Evolutionary conservation across 352 stramenopile species (phyloP), one percentile per base, ranked within the genome.

Genomic region (Pythium apleroticum): DNA sequence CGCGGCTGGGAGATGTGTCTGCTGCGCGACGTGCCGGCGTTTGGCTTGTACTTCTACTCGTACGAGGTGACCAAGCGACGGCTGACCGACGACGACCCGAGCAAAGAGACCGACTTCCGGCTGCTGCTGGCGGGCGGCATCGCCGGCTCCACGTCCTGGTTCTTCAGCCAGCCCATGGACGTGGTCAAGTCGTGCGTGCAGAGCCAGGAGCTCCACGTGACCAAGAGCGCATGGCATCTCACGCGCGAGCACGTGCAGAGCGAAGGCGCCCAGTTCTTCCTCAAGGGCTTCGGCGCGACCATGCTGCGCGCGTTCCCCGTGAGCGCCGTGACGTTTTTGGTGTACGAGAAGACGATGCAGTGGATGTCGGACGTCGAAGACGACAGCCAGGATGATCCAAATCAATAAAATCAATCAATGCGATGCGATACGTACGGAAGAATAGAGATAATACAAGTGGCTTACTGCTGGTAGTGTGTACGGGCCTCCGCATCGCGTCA

Each of bases 101-200:
- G 80, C 17, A 86, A 86, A 22, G 85, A 91, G 72, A 90, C 81
- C 22, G 79, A 90, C 33, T 17, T 80, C 45, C 77, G 77, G n/a
- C 67, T 92, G 52, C 77, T 96, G 69, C 72, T 91, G n/a, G 72
- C 88, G 0, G 86, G 88, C 25, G 88, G 88, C 19, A 58, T 93
- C 6, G 86, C 88, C 0, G 88, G 86, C 15, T 90, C 88, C 45
- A 63, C 90, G 46, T 93, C 86, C 25, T 96, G 88, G 86, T 72
- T 86, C 25, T 67, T 91, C 49, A 89, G 79, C 33, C 84, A 93
- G 65, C 90, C 90, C 3, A 74, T 96, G 58, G 90, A 97, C 66
- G 90, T 97, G 25, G 78, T 97, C 68, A 97, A 97, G 77, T 96
- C 87, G 27, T 86, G 88, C 41, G 87, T 95, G 31, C 90, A 97